phyloP scores from a whole-genome alignment of 768 basidiomycete species.

The Russula foetens region DNA sequence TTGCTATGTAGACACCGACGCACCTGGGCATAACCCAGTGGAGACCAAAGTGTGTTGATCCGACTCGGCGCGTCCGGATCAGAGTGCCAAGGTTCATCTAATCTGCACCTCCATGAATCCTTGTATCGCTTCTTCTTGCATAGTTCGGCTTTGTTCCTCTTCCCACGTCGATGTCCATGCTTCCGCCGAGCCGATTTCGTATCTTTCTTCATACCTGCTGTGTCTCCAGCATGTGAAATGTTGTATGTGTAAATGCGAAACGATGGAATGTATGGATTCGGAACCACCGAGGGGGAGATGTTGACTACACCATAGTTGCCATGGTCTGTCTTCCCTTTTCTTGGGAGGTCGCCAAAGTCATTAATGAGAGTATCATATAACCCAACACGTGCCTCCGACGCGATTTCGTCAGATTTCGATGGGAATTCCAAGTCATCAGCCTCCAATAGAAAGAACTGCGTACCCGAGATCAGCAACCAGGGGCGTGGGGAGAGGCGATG shows the following conservation, averaged over 20 bases:
- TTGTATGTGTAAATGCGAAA: conserved; percentile 83
- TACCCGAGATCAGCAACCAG: conserved; percentile 3
- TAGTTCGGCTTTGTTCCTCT: conserved; percentile 25
- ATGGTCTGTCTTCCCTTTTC: conserved; percentile 40
- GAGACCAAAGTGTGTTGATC: conserved; percentile 58
- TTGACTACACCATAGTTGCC: conserved; percentile 71
- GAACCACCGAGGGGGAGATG: conserved; percentile 74
- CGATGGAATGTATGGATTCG: conserved; percentile 78
- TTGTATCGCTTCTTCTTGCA: conserved; percentile 44
- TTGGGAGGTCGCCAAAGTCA: conserved; percentile 60
- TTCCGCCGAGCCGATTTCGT: conserved; percentile 30
- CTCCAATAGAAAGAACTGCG: conserved; percentile 29
- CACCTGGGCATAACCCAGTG: conserved; percentile 84
- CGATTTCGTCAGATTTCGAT: conserved; percentile 9
- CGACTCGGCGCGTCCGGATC: conserved; percentile 63
- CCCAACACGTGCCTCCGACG: conserved; percentile 25
- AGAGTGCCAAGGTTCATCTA: conserved; percentile 52
- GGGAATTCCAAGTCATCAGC: conserved; percentile 25
- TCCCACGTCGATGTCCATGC: conserved; percentile 38
- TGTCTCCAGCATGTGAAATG: conserved; percentile 34
- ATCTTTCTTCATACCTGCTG: background rate
- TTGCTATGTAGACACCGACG: conserved; percentile 21
- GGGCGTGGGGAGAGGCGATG: conserved; percentile 8
- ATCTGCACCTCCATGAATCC: conserved; percentile 57
- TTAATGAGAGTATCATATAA: conserved; percentile 51